Conservation (phyloP, 2,329 filamentous ascomycete species). For the Monosporascus sp. region DNA sequence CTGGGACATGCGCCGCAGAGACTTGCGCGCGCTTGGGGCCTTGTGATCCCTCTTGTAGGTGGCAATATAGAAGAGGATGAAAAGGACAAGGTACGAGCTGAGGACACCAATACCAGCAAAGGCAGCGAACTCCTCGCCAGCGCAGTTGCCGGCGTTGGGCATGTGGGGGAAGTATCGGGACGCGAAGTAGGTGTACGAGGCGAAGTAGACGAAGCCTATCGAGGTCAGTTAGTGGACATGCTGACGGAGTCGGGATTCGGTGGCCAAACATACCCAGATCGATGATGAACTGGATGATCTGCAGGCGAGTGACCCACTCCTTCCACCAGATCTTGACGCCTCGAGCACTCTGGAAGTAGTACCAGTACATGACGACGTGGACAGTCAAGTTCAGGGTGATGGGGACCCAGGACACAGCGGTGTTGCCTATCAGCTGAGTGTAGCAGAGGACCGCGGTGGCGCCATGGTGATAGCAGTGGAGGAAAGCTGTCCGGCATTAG, state of each 20-base stretch:
- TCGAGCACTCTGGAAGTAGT: constrained; percentile 98
- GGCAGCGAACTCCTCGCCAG: constrained; percentile 94
- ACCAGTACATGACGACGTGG: constrained; percentile 99
- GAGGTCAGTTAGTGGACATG: constrained; percentile 13
- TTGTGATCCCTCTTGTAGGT: constrained; percentile 90
- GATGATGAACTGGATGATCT: constrained; percentile 96
- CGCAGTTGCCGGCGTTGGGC: constrained; percentile 80
- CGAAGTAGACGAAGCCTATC: constrained; percentile 93
- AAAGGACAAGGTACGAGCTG: constrained; percentile 92
- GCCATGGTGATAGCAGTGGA: constrained; percentile 98
- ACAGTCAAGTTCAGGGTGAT: constrained; percentile 91
- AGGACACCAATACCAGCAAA: constrained; percentile 89
- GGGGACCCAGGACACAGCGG: constrained; percentile 89
- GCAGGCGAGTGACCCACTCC: constrained; percentile 97
- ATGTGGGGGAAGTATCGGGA: constrained; percentile 83
- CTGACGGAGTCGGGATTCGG: background rate
- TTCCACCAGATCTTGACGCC: constrained; percentile 99
- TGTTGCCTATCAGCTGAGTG: constrained; percentile 90
- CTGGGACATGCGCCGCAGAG: constrained; percentile 60
- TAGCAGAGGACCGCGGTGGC: constrained; percentile 96
- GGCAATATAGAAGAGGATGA: constrained; percentile 98
- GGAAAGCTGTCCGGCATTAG: constrained; percentile 59
- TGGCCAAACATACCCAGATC: constrained; percentile 68
- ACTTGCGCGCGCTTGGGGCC: constrained; percentile 74
- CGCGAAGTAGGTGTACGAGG: constrained; percentile 97